These are phyloP conservation scores for Papilionanthe hybrid DNA, from an alignment of 116 monocot genomes.

Conservation along the genomic window DNA sequence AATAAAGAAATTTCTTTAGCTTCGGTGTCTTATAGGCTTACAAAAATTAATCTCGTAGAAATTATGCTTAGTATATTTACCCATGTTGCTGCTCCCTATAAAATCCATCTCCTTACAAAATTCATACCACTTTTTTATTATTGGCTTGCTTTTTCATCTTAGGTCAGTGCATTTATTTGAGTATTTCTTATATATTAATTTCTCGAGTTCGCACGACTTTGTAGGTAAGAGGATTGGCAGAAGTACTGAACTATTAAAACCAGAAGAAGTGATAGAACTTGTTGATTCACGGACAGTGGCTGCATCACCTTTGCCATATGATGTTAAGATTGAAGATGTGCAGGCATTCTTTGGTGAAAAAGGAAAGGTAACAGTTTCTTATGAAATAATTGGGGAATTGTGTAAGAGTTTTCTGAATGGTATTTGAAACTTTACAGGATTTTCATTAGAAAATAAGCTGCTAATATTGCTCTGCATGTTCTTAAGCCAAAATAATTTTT, in stretches of 20 bases:
- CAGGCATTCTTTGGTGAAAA: slow-evolving; percentile 63
- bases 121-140: too few species aligned
- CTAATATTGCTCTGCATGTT: neutral
- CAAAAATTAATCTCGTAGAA: too few species aligned
- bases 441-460: neutral
- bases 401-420: neutral
- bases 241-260: slow-evolving; percentile 57
- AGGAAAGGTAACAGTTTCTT: slow-evolving; percentile 56
- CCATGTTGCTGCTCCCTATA: too few species aligned
- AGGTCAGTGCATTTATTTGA: neutral
- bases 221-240: slow-evolving; percentile 78
- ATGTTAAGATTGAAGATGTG: slow-evolving; percentile 72
- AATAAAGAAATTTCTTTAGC: too few species aligned
- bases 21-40: too few species aligned
- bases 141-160: too few species aligned
- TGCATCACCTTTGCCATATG: slow-evolving; percentile 73
- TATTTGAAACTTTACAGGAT: neutral
- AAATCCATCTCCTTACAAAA: too few species aligned
- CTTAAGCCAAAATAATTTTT: neutral
- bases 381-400: neutral
- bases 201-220: neutral
- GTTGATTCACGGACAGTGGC: slow-evolving; percentile 84
- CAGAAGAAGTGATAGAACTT: slow-evolving; percentile 72
- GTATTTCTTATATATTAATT: neutral
- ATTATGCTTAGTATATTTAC: too few species aligned